phyloP scores from a whole-genome alignment of 306 rosid species.

The Quercus berberidifolia region DNA sequence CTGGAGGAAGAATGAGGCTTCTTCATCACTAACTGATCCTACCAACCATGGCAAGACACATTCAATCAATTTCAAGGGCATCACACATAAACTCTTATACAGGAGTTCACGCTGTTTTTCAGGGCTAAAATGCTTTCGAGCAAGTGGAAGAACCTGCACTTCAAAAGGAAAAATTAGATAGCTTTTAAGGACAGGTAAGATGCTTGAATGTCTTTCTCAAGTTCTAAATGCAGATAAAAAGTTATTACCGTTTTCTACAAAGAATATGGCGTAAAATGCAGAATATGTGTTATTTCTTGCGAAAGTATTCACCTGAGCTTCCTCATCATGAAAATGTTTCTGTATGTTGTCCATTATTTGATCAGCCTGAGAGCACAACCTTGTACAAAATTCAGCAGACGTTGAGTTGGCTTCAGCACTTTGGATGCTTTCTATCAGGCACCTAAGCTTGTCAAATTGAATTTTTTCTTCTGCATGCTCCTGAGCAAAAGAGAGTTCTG shows the following conservation, averaged over 20 bases:
- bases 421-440: constrained; percentile 28
- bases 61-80: constrained; percentile 73
- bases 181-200: constrained; percentile 7
- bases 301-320: constrained; percentile 21
- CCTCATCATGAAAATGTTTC: constrained; percentile 25
- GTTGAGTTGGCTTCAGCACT: constrained; percentile 11
- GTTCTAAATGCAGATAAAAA: constrained; percentile 2
- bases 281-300: background rate
- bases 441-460: constrained; percentile 26
- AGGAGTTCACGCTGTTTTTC: constrained; percentile 56
- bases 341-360: constrained; percentile 23
- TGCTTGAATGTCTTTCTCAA: background rate
- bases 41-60: constrained; percentile 72
- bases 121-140: constrained; percentile 59
- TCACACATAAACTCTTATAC: constrained; percentile 63
- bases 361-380: constrained; percentile 19
- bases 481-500: constrained; percentile 16
- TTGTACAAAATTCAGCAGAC: constrained; percentile 12
- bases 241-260: background rate
- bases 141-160: constrained; percentile 69
- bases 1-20: constrained; percentile 44
- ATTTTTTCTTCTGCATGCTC: constrained; percentile 26
- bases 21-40: constrained; percentile 54
- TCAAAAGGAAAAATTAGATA: constrained; percentile 9
- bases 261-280: background rate